phyloP scores from a whole-genome alignment of 2,329 filamentous ascomycete species.

The Neofusicoccum ribis region DNA sequence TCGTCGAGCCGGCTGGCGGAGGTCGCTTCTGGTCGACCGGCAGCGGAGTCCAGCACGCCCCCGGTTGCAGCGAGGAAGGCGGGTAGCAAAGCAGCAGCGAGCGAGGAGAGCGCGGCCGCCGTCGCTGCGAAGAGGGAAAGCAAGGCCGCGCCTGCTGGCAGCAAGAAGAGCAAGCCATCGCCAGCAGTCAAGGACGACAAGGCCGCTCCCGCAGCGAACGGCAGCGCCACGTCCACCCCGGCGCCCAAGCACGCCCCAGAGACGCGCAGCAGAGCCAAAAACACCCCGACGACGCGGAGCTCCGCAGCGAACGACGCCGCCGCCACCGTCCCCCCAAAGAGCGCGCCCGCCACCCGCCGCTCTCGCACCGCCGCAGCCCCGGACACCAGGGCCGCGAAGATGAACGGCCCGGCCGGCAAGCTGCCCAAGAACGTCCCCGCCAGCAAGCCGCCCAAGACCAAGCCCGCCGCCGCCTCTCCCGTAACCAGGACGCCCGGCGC shows the following conservation, averaged over 20 bases:
- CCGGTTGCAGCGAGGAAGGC: too few species aligned
- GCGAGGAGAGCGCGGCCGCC: background rate
- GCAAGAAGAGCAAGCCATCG: too few species aligned
- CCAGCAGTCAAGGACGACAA: background rate
- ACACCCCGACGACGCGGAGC: too few species aligned
- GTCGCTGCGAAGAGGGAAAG: background rate
- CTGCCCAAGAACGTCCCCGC: too few species aligned
- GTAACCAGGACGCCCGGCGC: background rate
- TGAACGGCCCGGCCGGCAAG: too few species aligned
- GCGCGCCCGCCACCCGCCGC: background rate
- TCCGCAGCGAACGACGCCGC: too few species aligned
- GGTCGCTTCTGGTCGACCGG: background rate
- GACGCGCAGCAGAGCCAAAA: background rate
- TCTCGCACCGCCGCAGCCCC: background rate
- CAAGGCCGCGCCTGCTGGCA: background rate
- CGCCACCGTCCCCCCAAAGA: too few species aligned
- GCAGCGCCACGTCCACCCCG: background rate
- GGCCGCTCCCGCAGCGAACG: background rate
- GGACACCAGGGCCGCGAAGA: too few species aligned
- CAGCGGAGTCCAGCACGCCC: background rate
- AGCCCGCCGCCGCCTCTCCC: too few species aligned
- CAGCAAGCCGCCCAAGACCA: too few species aligned
- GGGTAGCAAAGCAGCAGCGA: too few species aligned
- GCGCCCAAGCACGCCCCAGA: background rate
- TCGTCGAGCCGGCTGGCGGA: background rate